These are phyloP conservation scores for Coelastrella sp. DNA, from an alignment of 139 green algal genomes.

Conservation along the genomic window DNA sequence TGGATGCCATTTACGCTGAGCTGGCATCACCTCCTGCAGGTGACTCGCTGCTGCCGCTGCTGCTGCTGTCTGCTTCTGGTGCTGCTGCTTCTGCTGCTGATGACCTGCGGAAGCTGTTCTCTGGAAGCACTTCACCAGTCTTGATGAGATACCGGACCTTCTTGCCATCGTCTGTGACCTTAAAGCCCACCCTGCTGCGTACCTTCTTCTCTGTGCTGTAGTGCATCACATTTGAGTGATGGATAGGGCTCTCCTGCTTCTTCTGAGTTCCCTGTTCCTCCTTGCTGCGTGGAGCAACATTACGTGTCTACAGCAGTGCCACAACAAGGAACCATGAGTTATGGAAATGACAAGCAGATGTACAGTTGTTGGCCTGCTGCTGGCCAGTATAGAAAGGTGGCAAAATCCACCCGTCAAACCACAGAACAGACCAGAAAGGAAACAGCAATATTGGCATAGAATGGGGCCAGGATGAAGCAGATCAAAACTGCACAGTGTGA, in stretches of 20 bases:
- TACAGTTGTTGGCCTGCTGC: neutral
- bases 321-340: too few species aligned
- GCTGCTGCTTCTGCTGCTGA: constrained; percentile 1
- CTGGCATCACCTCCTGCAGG: constrained; percentile 7
- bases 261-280: constrained; percentile 89
- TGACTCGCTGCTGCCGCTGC: constrained; percentile 39
- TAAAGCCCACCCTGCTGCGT: constrained; percentile 81
- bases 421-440: too few species aligned
- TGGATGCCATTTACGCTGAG: constrained; percentile 23
- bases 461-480: neutral
- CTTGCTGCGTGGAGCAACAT: constrained; percentile 82
- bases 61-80: constrained; percentile 28
- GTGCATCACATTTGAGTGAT: constrained; percentile 97
- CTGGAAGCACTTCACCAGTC: constrained; percentile 84
- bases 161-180: constrained; percentile 55
- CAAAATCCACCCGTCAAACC: too few species aligned
- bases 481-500: too few species aligned
- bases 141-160: constrained; percentile 87
- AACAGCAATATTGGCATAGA: too few species aligned
- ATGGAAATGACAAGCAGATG: too few species aligned
- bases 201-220: constrained; percentile 85
- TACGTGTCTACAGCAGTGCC: constrained; percentile 9
- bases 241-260: constrained; percentile 89
- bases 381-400: too few species aligned
- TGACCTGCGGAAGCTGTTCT: constrained; percentile 30